Conservation (phyloP, 2,329 filamentous ascomycete species). For the Emergomyces pasteurianus region DNA sequence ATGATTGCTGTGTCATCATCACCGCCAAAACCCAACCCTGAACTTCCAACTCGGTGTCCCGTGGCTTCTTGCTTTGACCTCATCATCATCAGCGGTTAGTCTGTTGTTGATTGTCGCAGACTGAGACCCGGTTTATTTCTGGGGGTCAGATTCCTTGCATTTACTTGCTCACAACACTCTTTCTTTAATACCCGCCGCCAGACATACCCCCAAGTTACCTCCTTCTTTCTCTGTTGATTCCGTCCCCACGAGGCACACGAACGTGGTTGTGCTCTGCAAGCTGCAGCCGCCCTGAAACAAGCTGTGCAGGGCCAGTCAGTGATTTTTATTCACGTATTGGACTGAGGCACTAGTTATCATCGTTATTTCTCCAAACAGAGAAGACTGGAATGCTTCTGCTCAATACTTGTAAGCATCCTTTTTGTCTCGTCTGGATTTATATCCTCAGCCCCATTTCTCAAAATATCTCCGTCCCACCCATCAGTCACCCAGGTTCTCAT, state of each 20-base stretch:
- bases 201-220: background rate
- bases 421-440: background rate
- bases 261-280: background rate
- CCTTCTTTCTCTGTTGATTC: background rate
- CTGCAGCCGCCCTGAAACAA: background rate
- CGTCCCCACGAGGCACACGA: background rate
- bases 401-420: constrained; percentile 2
- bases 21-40: background rate
- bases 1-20: background rate
- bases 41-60: background rate
- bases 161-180: background rate
- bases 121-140: background rate
- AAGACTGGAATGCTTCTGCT: background rate
- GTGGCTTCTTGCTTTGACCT: background rate
- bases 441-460: background rate
- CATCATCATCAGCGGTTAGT: background rate
- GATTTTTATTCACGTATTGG: background rate
- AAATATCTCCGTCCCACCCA: background rate
- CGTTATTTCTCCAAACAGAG: background rate
- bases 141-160: background rate
- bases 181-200: background rate
- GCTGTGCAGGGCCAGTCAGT: background rate
- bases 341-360: background rate
- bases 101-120: background rate
- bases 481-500: background rate